Percentiles rank a stretch among this genome's conserved stretches.
Evolutionary conservation across 2,329 filamentous ascomycete species (phyloP).

Genomic region (Macrophomina tecta): DNA sequence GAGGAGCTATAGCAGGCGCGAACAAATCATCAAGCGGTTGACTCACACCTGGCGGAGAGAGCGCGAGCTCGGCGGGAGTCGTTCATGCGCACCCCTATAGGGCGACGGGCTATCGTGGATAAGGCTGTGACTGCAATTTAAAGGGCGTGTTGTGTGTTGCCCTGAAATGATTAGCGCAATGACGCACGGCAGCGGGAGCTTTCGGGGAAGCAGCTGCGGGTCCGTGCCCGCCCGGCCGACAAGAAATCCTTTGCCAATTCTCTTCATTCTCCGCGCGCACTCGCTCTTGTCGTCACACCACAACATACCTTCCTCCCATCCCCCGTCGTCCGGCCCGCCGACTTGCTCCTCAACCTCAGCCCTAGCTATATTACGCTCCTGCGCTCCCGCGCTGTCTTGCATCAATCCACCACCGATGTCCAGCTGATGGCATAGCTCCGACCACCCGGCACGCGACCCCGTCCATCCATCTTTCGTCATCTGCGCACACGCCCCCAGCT

Average conservation of each 20-base stretch:
- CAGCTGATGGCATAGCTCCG: constrained; percentile 21
- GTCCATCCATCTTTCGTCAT: constrained; percentile 20
- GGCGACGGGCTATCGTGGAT: not conserved
- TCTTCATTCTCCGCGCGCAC: constrained; percentile 5
- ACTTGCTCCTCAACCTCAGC: not conserved
- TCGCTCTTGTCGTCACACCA: constrained; percentile 27
- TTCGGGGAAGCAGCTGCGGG: constrained; percentile 14
- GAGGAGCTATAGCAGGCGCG: not conserved
- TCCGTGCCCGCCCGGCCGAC: constrained; percentile 14
- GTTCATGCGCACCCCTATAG: constrained; percentile 6
- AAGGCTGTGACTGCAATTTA: constrained; percentile 18
- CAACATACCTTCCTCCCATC: constrained; percentile 6
- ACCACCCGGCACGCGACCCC: constrained; percentile 25
- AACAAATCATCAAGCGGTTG: constrained; percentile 13
- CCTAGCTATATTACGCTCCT: constrained; percentile 9
- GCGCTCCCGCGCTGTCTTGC: not conserved
- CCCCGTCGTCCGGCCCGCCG: constrained; percentile 18
- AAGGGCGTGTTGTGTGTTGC: constrained; percentile 2
- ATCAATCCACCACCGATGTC: constrained; percentile 8
- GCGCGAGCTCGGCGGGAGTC: not conserved
- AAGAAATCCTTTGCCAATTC: constrained; percentile 26
- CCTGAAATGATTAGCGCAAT: constrained; percentile 25
- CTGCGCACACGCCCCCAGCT: constrained; percentile 15
- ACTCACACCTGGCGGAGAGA: not conserved
- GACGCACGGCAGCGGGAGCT: constrained; percentile 19